Evolutionary conservation across 345 rosid genomes (phyloP).

Genomic region (Stellera chamaejasme): DNA sequence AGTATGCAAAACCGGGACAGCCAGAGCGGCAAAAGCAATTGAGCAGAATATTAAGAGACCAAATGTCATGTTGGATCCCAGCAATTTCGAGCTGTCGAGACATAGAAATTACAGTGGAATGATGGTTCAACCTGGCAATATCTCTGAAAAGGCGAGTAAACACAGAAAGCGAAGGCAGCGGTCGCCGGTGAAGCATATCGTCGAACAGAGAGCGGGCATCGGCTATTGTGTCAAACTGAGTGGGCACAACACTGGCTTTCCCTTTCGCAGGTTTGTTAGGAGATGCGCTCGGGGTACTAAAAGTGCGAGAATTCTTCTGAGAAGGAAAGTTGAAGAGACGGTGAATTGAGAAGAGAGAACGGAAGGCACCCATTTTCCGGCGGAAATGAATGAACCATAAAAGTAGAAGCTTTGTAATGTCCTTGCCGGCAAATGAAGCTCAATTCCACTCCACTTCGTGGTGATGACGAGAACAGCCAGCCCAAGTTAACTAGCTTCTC

Average conservation of each 20-base stretch:
- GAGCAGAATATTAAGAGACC: constrained; percentile 3
- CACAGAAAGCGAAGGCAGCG: not conserved
- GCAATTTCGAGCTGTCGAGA: constrained; percentile 4
- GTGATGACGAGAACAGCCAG: too few relatives aligned
- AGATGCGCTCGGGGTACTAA: too few relatives aligned
- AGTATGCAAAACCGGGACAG: constrained; percentile 5
- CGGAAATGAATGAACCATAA: too few relatives aligned
- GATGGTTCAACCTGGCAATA: constrained; percentile 8
- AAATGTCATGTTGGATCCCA: constrained; percentile 1
- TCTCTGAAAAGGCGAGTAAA: constrained; percentile 6
- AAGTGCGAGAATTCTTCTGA: too few relatives aligned
- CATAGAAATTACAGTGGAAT: constrained; percentile 3
- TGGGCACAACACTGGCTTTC: too few relatives aligned
- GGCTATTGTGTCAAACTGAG: not conserved
- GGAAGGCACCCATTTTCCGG: too few relatives aligned
- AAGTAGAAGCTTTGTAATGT: too few relatives aligned
- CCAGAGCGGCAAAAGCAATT: constrained; percentile 3
- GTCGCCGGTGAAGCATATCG: constrained; percentile 1
- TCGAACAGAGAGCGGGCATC: constrained; percentile 11
- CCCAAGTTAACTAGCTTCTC: too few relatives aligned
- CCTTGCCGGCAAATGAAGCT: too few relatives aligned
- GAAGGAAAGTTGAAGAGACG: too few relatives aligned
- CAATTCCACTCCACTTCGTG: too few relatives aligned
- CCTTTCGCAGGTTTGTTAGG: not conserved
- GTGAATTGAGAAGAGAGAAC: too few relatives aligned